Evolutionary conservation across 768 basidiomycete genomes (phyloP).

Genomic region (Phanerochaete carnosa): DNA sequence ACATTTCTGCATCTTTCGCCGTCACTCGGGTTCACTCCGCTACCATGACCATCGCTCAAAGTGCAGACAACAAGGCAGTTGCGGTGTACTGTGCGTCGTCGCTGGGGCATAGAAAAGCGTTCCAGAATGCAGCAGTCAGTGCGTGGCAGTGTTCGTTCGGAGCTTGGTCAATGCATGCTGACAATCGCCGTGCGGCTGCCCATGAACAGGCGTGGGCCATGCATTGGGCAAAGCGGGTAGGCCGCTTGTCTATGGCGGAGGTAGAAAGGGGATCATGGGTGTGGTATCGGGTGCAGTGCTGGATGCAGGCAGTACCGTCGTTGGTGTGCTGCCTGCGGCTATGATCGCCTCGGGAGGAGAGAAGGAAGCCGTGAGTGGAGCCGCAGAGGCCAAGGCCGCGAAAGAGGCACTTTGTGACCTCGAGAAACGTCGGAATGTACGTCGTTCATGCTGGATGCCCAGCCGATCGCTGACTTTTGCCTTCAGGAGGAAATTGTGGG

Average conservation of each 20-base stretch:
- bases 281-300: conserved; percentile 64
- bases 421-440: conserved; percentile 32
- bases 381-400: conserved; percentile 31
- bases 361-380: conserved; percentile 27
- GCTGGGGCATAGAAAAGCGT: conserved; percentile 58
- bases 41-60: conserved; percentile 8
- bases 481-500: conserved; percentile 7
- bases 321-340: conserved; percentile 76
- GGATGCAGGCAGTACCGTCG: conserved; percentile 65
- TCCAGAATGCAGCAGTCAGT: conserved; percentile 68
- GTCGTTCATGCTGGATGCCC: conserved; percentile 4
- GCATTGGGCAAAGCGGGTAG: conserved; percentile 61
- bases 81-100: conserved; percentile 87
- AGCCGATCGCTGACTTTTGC: background rate
- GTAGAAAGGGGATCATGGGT: conserved; percentile 84
- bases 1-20: conserved; percentile 12
- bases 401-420: conserved; percentile 26
- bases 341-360: conserved; percentile 69
- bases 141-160: conserved; percentile 25
- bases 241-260: conserved; percentile 86
- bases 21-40: background rate
- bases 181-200: background rate
- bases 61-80: conserved; percentile 34
- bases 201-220: conserved; percentile 58
- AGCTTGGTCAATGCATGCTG: background rate